Evolutionary conservation across 1,139 yeast genomes (phyloP), one percentile per base, ranked within the genome.

Genomic region (Barnettozyma hawaiiensis): DNA sequence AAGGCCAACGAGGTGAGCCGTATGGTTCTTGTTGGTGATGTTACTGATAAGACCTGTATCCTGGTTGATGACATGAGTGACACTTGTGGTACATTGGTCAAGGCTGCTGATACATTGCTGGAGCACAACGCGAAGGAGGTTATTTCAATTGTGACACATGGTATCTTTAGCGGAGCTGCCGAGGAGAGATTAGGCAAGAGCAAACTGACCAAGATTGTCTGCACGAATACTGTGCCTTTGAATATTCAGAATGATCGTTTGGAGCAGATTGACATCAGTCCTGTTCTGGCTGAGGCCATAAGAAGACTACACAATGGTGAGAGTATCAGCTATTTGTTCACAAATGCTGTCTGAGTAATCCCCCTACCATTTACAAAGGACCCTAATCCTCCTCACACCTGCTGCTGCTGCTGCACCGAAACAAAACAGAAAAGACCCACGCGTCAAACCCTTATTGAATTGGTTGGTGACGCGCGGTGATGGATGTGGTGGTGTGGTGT

Each of bases 291-390:
- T 21, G 95, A 84, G 60, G 84, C 90, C 29, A 77, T 84, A 41
- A 76, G 94, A 66, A 76, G 95, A 64, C 70, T 83, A 53, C 95
- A 84, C 58, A 82, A 84, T 55, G 94, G 94, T 61, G 94, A 84
- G 63, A 81, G 89, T 59, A 81, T 84, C 40, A 81, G 89, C 4
- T 84, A 83, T 59, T 69, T 84, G 57, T 84, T 84, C 64, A 94
- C 85, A 60, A 85, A 87, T 28, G 60, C 58, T 31, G 26, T 31
- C 24, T 22, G 23, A 35, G 26, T 26, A 15, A 6, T 5, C 18
- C 18, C 9, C n/a, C 20, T 31, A 37, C 10, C 16, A 19, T 16
- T 14, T 14, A 7, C n/a, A n/a, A n/a, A n/a, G n/a, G n/a, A n/a
- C n/a, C n/a, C n/a, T n/a, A n/a, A n/a, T n/a, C n/a, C n/a, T n/a